phyloP scores from a whole-genome alignment of 192 early-diverging fungal genomes.

The Coemansia nantahalensis region DNA sequence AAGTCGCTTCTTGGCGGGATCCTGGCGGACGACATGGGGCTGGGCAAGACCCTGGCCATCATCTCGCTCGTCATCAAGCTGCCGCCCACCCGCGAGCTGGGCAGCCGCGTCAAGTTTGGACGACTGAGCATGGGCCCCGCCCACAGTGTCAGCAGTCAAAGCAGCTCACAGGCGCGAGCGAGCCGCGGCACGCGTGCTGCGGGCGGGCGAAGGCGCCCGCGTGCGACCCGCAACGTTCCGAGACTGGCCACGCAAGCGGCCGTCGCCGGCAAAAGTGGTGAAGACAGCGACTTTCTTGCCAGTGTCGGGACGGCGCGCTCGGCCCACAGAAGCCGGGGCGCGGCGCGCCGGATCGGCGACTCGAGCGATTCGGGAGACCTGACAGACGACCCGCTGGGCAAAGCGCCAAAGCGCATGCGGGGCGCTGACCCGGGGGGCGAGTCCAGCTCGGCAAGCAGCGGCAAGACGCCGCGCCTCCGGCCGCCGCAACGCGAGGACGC shows the following conservation, averaged over 20 bases:
- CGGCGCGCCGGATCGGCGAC: background rate
- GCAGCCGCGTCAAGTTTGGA: conserved; percentile 36
- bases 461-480: background rate
- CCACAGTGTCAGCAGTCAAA: background rate
- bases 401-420: background rate
- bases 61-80: conserved; percentile 25
- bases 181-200: background rate
- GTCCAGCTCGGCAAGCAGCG: background rate
- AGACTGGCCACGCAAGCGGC: background rate
- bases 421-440: too few relatives aligned
- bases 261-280: background rate
- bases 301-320: conserved; percentile 9
- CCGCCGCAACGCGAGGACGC: background rate
- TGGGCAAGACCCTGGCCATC: conserved; percentile 49
- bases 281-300: conserved; percentile 36
- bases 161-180: too few relatives aligned
- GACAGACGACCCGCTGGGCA: conserved; percentile 16
- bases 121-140: background rate
- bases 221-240: background rate
- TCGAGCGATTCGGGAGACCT: conserved; percentile 20
- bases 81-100: conserved; percentile 12
- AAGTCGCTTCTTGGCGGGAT: conserved; percentile 40
- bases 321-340: background rate
- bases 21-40: conserved; percentile 50
- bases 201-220: too few relatives aligned